Base-by-base conservation (phyloP, 148 eudicot genomes). In the Cornus florida region DNA sequence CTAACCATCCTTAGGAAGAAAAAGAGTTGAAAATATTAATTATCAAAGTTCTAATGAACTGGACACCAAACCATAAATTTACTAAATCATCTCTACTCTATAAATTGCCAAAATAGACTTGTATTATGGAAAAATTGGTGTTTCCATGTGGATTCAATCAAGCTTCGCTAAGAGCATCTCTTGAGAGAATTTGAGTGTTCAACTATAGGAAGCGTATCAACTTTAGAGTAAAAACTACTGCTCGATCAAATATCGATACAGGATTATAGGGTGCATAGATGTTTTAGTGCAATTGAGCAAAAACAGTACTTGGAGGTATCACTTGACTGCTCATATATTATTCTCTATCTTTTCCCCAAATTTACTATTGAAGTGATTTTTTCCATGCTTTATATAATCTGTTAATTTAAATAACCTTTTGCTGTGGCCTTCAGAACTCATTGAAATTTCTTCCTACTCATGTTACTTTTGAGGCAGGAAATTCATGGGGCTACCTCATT, bases 401-500 rank as follows among this genome's bases (percentile, higher is more conserved):
- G 8, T 46, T 76, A 41, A 16, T 23, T 72, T 43, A 19, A 11
- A 11, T 53, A 14, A 0, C 0, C 9, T 53, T 53, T 53, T 53
- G 16, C 28, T 46, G 62, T 50, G 71, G 3, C 9, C 5, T 41
- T 67, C 28, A 46, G 39, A 67, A 8, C 41, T 66, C 23, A 31
- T 66, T 22, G 16, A 73, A 76, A 67, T 72, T 65, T 23, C 28
- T 72, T 74, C 46, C 72, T 53, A 73, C 22, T 57, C 23, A 57
- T 60, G 67, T 75, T 62, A 4, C 22, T 43, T 84, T 60, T 48
- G 64, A 24, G 59, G 33, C 85, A 95, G 99, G 90, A 82, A 77
- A 87, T 68, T 79, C 93, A 53, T 95, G 99, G 99, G 97, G 97
- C 74, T 95, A 95, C 82, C 87, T 91, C 82, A 72, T 89, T 82